A percentile compares a stretch with the other conserved stretches of the same genome.
phyloP scores from a whole-genome alignment of 2,329 filamentous ascomycete genomes.

The Tricladium varicosporioides region DNA sequence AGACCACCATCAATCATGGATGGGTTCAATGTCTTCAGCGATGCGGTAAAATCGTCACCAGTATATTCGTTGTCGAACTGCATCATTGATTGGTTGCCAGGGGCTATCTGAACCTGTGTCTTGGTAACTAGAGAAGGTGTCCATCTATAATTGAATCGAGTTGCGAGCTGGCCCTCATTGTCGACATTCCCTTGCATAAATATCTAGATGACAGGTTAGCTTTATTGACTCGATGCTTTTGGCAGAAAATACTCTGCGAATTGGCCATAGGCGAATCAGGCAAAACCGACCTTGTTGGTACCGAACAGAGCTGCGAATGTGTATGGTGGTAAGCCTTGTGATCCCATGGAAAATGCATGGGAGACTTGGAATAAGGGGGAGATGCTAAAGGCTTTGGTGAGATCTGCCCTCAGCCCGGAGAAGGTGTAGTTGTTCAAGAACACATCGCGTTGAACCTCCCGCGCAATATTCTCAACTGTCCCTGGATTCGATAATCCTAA shows the following conservation, averaged over 20 bases:
- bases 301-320: constrained; percentile 93
- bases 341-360: constrained; percentile 92
- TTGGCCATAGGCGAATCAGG: background rate
- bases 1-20: constrained; percentile 87
- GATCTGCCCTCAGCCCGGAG: constrained; percentile 89
- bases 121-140: constrained; percentile 77
- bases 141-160: constrained; percentile 94
- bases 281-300: constrained; percentile 73
- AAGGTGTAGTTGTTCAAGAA: constrained; percentile 97
- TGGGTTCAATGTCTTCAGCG: constrained; percentile 93
- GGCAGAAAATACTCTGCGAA: background rate
- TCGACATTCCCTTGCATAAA: constrained; percentile 96
- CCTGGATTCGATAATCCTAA: constrained; percentile 91
- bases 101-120: constrained; percentile 80
- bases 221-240: background rate
- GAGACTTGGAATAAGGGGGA: constrained; percentile 94
- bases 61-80: constrained; percentile 96
- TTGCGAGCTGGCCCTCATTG: constrained; percentile 83
- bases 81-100: constrained; percentile 79
- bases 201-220: constrained; percentile 54
- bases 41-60: constrained; percentile 88
- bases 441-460: constrained; percentile 94
- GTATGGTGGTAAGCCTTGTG: constrained; percentile 87
- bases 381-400: constrained; percentile 95
- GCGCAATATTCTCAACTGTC: constrained; percentile 82